Conservation (phyloP, 805 yeast genomes). For the Candida sithepensis region DNA sequence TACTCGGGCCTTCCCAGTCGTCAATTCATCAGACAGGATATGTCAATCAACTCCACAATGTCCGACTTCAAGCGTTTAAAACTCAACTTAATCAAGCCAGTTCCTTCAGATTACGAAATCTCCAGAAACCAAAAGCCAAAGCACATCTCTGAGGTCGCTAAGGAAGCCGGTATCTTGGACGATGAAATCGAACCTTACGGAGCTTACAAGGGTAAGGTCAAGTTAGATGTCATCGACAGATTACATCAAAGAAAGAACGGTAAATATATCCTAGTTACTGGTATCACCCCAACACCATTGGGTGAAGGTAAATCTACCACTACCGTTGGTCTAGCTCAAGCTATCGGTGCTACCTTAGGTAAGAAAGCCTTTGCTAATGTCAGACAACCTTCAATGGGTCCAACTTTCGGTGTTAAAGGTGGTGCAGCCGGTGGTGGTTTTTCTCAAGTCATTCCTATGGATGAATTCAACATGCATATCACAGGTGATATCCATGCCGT, state of each 20-base stretch:
- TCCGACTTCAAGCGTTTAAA: constrained; percentile 36
- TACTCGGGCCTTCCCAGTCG: neutral
- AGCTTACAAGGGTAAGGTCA: constrained; percentile 83
- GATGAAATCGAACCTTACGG: constrained; percentile 87
- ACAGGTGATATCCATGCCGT: constrained; percentile 98
- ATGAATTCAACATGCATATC: constrained; percentile 94
- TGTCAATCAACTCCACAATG: constrained; percentile 17
- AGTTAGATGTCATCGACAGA: constrained; percentile 65
- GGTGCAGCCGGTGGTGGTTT: constrained; percentile 99
- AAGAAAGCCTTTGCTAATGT: constrained; percentile 88
- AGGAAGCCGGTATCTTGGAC: constrained; percentile 75
- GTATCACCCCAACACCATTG: constrained; percentile 96
- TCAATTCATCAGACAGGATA: neutral
- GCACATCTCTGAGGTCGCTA: constrained; percentile 68
- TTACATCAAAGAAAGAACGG: constrained; percentile 65
- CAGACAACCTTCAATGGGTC: constrained; percentile 98
- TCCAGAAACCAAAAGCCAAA: constrained; percentile 89
- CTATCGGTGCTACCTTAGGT: constrained; percentile 85
- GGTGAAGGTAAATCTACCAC: constrained; percentile 99
- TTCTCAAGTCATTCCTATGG: constrained; percentile 98
- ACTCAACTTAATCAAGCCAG: constrained; percentile 49
- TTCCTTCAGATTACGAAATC: constrained; percentile 88
- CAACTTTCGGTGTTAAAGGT: constrained; percentile 97
- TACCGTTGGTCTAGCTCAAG: constrained; percentile 95
- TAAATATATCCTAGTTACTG: constrained; percentile 87